These are phyloP conservation scores for Sclerotinia nivalis DNA, from an alignment of 2,329 filamentous ascomycete species.

Conservation along the genomic window DNA sequence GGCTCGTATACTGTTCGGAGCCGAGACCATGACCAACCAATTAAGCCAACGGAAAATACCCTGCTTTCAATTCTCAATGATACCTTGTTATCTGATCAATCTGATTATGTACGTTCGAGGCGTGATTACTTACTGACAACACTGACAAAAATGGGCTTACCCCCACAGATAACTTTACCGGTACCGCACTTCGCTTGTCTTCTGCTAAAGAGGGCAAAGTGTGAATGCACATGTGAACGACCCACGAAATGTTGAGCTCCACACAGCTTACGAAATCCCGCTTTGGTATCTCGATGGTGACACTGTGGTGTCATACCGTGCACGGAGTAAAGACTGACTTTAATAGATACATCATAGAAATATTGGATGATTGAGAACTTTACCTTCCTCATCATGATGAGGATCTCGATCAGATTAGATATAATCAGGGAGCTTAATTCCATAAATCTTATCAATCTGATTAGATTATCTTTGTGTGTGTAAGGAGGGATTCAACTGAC, in stretches of 20 bases:
- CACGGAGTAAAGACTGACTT: background rate
- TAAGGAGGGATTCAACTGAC: background rate
- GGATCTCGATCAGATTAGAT: conserved; percentile 9
- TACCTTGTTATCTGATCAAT: conserved; percentile 18
- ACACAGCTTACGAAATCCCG: background rate
- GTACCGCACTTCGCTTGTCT: conserved; percentile 9
- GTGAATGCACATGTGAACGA: background rate
- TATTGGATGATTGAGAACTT: background rate
- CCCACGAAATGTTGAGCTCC: background rate
- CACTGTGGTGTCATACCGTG: background rate
- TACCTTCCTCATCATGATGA: background rate
- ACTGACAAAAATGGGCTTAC: background rate
- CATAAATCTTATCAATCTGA: conserved; percentile 8
- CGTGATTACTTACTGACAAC: background rate
- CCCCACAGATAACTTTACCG: conserved; percentile 2
- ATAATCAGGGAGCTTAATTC: background rate
- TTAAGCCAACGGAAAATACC: background rate
- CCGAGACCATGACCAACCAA: too few species aligned
- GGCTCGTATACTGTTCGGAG: too few species aligned
- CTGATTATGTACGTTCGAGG: conserved; percentile 1
- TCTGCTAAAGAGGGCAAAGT: background rate
- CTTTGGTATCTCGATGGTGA: background rate
- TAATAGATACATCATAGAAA: background rate
- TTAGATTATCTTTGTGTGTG: conserved; percentile 1
- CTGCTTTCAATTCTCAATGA: background rate